Conservation (phyloP, 179 eudicot genomes). For the Gypsophila paniculata region DNA sequence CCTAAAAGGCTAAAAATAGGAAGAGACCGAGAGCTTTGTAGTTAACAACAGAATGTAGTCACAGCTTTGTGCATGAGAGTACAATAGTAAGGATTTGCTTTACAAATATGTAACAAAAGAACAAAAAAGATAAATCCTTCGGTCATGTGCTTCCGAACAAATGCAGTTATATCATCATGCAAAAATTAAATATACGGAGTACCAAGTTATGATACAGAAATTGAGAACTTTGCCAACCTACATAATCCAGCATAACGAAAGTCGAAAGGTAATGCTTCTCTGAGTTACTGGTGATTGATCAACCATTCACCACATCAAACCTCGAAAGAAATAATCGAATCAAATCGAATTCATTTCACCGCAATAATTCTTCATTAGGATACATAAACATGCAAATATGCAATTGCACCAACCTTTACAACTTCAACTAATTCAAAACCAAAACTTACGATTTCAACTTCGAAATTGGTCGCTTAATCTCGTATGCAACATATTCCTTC, state of each 20-base stretch:
- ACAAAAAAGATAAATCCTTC: not conserved
- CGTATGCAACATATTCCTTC: not conserved
- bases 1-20: constrained; percentile 23
- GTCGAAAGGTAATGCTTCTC: not conserved
- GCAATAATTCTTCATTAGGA: not conserved
- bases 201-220: not conserved
- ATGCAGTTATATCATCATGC: not conserved
- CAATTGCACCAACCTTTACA: not conserved
- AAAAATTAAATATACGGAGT: not conserved
- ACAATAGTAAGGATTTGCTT: not conserved
- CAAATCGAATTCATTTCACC: not conserved
- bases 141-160: not conserved
- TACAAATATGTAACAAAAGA: not conserved
- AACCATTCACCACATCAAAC: not conserved
- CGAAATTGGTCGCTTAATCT: not conserved
- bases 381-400: not conserved
- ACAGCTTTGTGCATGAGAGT: not conserved
- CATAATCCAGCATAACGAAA: not conserved
- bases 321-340: not conserved
- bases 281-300: not conserved
- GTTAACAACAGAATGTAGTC: constrained; percentile 3
- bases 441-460: not conserved
- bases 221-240: not conserved
- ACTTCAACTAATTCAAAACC: not conserved
- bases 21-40: constrained; percentile 14